Evolutionary conservation across 1,139 yeast genomes (phyloP).

Genomic region (Kodamaea alishanica): DNA sequence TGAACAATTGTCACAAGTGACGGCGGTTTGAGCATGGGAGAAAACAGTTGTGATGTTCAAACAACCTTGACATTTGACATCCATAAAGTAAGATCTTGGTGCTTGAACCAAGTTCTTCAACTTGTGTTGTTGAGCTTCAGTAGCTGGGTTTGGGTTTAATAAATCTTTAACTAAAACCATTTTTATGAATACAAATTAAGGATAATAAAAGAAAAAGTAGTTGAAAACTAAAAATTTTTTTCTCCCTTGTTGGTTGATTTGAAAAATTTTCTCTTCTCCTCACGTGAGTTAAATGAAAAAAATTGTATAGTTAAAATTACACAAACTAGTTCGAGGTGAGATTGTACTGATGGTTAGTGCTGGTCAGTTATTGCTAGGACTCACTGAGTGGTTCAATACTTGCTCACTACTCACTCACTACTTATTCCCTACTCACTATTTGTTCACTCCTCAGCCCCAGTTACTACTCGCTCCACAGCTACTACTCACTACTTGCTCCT

Average conservation of each 20-base stretch:
- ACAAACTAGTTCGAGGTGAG: too few species aligned
- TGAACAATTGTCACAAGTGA: slow-evolving; percentile 97
- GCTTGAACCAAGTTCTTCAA: slow-evolving; percentile 94
- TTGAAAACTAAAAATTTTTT: slow-evolving; percentile 2
- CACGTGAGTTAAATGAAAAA: not conserved
- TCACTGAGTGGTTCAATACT: too few species aligned
- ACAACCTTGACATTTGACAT: slow-evolving; percentile 99
- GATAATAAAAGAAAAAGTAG: not conserved
- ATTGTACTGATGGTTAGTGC: too few species aligned
- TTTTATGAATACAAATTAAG: slow-evolving; percentile 1
- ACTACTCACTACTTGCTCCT: too few species aligned
- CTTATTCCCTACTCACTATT: too few species aligned
- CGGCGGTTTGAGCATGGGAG: slow-evolving; percentile 99
- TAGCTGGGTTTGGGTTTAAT: slow-evolving; percentile 92
- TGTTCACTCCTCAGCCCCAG: too few species aligned
- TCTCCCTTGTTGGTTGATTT: not conserved
- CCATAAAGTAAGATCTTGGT: slow-evolving; percentile 99
- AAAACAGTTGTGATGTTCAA: slow-evolving; percentile 97
- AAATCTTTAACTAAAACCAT: slow-evolving; percentile 20
- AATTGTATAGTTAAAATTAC: not conserved
- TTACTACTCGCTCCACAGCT: too few species aligned
- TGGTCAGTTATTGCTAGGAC: too few species aligned
- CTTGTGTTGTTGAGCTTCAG: slow-evolving; percentile 96
- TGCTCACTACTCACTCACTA: too few species aligned
- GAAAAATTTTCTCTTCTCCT: not conserved